Evolutionary conservation across 2,329 filamentous ascomycete species (phyloP), one percentile per base, ranked within the genome.

Genomic region (Akanthomyces dipterigenus): DNA sequence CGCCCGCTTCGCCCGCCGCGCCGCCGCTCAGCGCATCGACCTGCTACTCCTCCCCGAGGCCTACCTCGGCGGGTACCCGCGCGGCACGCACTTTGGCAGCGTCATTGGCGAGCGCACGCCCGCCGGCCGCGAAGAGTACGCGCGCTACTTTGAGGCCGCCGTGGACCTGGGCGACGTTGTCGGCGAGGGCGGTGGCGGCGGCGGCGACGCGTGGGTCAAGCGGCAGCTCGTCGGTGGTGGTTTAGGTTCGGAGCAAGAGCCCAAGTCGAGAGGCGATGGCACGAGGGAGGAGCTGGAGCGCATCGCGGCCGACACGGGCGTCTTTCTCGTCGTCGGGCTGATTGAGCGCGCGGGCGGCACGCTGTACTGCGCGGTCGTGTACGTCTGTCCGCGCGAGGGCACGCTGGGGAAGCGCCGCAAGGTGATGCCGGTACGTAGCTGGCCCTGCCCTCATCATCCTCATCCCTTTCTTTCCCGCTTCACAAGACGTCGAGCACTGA

Each of bases 11-110:
- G 87, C 89, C 38, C 76, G 76, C 26, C 76, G 80, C 40, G 92
- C 92, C n/a, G 83, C 87, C 3, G 67, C 72, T 1, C 70, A 76
- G 61, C 67, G 70, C 3, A 76, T 84, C 43, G 80, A 95, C 71
- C 80, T 97, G 55, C 80, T 97, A 31, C 85, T 97, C 57, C 93
- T 97, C 64, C 93, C 93, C 0, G 93, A 98, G 77, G 93, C 93
- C 24, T 96, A 91, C 71, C 82, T 97, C 1, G 93, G 93, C 51
- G 93, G 93, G 1, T 97, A 97, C 71, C 93, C 93, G 20, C 88
- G 93, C 12, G 91, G 88, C 20, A 88, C 87, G 64, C 78, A 79
- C 55, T 96, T 96, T 69, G 92, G 92, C 5, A 86, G 86, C 51
- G 81, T 83, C 1, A 80, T 96, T 6, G 93, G 93, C 4, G 79